Evolutionary conservation across 208 protist genomes (phyloP).

Genomic region (Crithidia bombi): DNA sequence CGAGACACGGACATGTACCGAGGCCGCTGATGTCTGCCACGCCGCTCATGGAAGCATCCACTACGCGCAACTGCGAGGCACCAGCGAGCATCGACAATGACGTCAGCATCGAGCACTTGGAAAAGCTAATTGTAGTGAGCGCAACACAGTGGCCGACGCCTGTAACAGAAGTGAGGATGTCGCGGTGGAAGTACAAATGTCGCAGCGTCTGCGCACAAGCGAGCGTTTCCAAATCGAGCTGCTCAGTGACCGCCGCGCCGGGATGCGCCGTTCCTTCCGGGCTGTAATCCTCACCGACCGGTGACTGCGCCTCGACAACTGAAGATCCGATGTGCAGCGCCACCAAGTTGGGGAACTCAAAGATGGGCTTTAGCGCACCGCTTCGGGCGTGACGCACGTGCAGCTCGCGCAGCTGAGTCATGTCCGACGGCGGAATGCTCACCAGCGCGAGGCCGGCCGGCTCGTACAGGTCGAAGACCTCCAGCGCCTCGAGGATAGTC

Average conservation of each 20-base stretch:
- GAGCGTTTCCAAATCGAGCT: neutral
- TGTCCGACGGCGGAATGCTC: neutral
- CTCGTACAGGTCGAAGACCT: slow-evolving; percentile 3
- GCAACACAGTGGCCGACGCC: neutral
- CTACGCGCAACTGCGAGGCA: neutral
- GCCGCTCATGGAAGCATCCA: neutral
- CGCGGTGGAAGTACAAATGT: neutral
- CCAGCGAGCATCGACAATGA: slow-evolving; percentile 1
- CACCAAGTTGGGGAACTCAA: neutral
- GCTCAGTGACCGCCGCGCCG: neutral
- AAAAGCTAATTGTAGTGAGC: neutral
- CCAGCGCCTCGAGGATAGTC: neutral
- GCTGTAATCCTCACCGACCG: neutral
- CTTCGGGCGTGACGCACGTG: neutral
- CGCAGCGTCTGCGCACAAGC: neutral
- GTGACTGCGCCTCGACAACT: neutral
- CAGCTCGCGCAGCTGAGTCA: slow-evolving; percentile 1
- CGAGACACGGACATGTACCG: neutral
- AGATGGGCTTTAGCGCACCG: neutral
- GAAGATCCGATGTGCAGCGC: neutral
- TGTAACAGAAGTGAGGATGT: neutral
- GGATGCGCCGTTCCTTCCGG: neutral
- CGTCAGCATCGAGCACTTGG: neutral
- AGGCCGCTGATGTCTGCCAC: neutral
- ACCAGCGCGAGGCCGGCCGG: neutral